A percentile compares a stretch with the other conserved stretches of the same genome.
Evolutionary conservation across 345 rosid species (phyloP).

Genomic region (Ailanthus altissimus): DNA sequence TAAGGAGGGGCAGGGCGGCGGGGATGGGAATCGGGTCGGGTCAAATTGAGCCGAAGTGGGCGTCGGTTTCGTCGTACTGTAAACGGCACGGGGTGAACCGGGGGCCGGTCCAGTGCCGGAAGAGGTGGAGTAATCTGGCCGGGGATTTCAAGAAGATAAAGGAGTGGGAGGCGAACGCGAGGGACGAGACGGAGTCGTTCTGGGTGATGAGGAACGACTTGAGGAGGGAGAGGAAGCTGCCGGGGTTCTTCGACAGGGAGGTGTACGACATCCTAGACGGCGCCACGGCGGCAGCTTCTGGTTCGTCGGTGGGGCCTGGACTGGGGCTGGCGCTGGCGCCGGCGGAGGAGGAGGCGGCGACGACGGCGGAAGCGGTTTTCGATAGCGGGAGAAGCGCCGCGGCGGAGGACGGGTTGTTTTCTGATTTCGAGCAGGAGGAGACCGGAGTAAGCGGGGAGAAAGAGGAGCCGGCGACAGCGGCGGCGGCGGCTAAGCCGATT

Average conservation of each 20-base stretch:
- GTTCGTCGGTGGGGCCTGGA: slow-evolving; percentile 24
- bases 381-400: slow-evolving; percentile 73
- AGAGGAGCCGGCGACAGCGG: slow-evolving; percentile 26
- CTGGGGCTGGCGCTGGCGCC: slow-evolving; percentile 48
- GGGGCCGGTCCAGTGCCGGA: slow-evolving; percentile 98
- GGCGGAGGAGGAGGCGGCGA: slow-evolving; percentile 16
- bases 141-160: slow-evolving; percentile 95
- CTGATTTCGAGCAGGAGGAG: slow-evolving; percentile 72
- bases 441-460: slow-evolving; percentile 43
- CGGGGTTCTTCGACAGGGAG: slow-evolving; percentile 92
- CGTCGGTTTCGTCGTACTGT: slow-evolving; percentile 87
- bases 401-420: slow-evolving; percentile 68
- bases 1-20: slow-evolving; percentile 71
- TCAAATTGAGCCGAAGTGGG: slow-evolving; percentile 92
- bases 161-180: slow-evolving; percentile 77
- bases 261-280: slow-evolving; percentile 87
- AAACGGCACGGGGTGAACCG: slow-evolving; percentile 88
- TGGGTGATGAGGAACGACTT: slow-evolving; percentile 96
- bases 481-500: slow-evolving; percentile 26
- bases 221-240: slow-evolving; percentile 81
- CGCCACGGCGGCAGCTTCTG: slow-evolving; percentile 22
- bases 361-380: slow-evolving; percentile 43
- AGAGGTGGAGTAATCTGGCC: slow-evolving; percentile 96
- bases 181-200: slow-evolving; percentile 81
- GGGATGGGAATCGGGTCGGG: slow-evolving; percentile 68